Percentiles rank a stretch among this genome's conserved stretches.
These are phyloP conservation scores for Paramyrothecium roridum DNA, from an alignment of 2,329 filamentous ascomycete species.

Conservation along the genomic window DNA sequence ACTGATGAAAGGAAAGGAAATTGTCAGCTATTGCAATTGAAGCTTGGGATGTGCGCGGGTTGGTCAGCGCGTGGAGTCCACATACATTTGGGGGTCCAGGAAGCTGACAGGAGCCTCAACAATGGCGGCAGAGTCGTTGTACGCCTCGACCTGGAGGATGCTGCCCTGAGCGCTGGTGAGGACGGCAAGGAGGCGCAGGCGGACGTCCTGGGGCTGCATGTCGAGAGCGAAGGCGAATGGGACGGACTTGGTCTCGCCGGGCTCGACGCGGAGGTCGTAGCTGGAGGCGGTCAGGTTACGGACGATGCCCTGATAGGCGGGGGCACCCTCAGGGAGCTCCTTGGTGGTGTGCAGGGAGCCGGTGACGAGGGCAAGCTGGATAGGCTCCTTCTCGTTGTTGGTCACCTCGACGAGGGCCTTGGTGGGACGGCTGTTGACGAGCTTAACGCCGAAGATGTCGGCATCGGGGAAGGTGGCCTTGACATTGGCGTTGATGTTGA, in stretches of 20 bases:
- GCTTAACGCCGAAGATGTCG: slow-evolving; percentile 92
- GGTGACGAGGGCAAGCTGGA: slow-evolving; percentile 73
- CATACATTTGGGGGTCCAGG: slow-evolving; percentile 94
- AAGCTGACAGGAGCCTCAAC: slow-evolving; percentile 90
- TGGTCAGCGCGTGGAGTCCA: slow-evolving; percentile 7
- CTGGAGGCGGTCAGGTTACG: slow-evolving; percentile 80
- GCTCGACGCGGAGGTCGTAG: slow-evolving; percentile 71
- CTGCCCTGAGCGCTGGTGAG: slow-evolving; percentile 63
- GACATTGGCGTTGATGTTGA: slow-evolving; percentile 58
- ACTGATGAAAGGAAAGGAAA: slow-evolving; percentile 54
- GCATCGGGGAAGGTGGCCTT: slow-evolving; percentile 62
- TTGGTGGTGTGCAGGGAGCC: slow-evolving; percentile 65
- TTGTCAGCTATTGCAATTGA: slow-evolving; percentile 22
- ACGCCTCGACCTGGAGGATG: slow-evolving; percentile 74
- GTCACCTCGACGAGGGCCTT: slow-evolving; percentile 76
- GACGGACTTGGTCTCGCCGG: slow-evolving; percentile 72
- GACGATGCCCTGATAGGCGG: slow-evolving; percentile 55
- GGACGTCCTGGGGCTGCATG: slow-evolving; percentile 87
- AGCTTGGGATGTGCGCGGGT: not conserved
- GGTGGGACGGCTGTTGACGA: slow-evolving; percentile 88
- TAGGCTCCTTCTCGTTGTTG: slow-evolving; percentile 76
- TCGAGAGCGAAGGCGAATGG: slow-evolving; percentile 86
- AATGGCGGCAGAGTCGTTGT: slow-evolving; percentile 78
- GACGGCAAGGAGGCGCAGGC: slow-evolving; percentile 73
- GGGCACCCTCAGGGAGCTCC: slow-evolving; percentile 42